phyloP scores from a whole-genome alignment of 2,329 filamentous ascomycete species.

The Aspergillus tubingensis region DNA sequence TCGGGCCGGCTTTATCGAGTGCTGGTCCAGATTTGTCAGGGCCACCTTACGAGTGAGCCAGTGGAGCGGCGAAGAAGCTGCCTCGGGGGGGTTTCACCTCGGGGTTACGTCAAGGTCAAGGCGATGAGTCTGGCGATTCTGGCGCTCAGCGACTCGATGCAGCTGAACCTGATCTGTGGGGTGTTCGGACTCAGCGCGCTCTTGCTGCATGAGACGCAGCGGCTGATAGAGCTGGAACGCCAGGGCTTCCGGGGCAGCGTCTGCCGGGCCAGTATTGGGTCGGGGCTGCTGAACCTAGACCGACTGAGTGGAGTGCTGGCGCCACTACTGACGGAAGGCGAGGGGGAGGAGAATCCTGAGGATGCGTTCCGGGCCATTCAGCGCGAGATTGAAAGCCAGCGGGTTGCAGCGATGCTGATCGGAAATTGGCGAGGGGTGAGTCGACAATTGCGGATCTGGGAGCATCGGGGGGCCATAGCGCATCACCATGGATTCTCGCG shows the following conservation, averaged over 20 bases:
- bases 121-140: constrained; percentile 42
- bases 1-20: constrained; percentile 36
- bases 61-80: constrained; percentile 22
- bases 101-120: constrained; percentile 28
- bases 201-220: constrained; percentile 32
- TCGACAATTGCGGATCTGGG: constrained; percentile 35
- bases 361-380: constrained; percentile 22
- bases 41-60: constrained; percentile 19
- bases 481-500: not conserved
- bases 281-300: constrained; percentile 28
- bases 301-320: constrained; percentile 37
- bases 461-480: constrained; percentile 12
- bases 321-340: constrained; percentile 32
- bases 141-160: constrained; percentile 40
- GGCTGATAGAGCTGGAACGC: constrained; percentile 21
- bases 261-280: constrained; percentile 23
- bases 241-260: constrained; percentile 18
- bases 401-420: constrained; percentile 38
- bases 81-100: constrained; percentile 22
- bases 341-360: constrained; percentile 9
- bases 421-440: constrained; percentile 39
- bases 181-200: constrained; percentile 42
- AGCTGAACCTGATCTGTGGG: constrained; percentile 43
- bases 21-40: constrained; percentile 33
- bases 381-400: constrained; percentile 29